Evolutionary conservation across 2,329 filamentous ascomycete species (phyloP), one percentile per base, ranked within the genome.

Genomic region (Beauveria medogensis): DNA sequence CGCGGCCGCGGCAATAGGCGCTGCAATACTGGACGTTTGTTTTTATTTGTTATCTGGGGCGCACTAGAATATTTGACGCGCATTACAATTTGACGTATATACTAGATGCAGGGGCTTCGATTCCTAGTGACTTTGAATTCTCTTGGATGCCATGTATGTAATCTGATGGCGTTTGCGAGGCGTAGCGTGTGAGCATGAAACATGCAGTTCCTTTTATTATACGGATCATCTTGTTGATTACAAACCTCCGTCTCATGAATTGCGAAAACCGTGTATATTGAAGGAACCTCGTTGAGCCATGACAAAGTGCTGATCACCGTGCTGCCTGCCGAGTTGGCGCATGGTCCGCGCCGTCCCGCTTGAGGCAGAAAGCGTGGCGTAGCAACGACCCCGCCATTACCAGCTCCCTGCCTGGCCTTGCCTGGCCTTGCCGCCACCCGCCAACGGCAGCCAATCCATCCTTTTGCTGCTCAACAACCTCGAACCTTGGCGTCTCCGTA

Each of bases 401-500:
- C 30, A 34, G 30, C 30, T 34, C 12, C 5, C 30, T 34, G 30
- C 30, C 30, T 34, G 30, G 30, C 30, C 30, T 34, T 34, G 30
- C 30, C 30, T 34, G 30, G 30, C 12, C 30, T 34, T 34, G 30
- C 55, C 30, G 34, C 41, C 48, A 47, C 14, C 48, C 47, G 37
- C 48, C 44, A 50, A 48, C 55, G 28, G 41, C 54, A 64, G 62
- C 64, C 62, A 59, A 62, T 53, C 61, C 55, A 52, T 61, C 51
- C 59, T 43, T 18, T 16, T 30, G 34, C 47, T 51, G 20, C 41
- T 51, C n/a, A 51, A 59, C 55, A 18, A 18, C 22, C 10, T 59
- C 34, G 22, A 47, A 52, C 22, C n/a, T 34, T 51, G 48, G 18
- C n/a, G 22, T 24, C 34, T 22, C 5, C 37, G 3, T 34, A 37